Conservation (phyloP, 768 basidiomycete genomes). For the Mycena indigotica region DNA sequence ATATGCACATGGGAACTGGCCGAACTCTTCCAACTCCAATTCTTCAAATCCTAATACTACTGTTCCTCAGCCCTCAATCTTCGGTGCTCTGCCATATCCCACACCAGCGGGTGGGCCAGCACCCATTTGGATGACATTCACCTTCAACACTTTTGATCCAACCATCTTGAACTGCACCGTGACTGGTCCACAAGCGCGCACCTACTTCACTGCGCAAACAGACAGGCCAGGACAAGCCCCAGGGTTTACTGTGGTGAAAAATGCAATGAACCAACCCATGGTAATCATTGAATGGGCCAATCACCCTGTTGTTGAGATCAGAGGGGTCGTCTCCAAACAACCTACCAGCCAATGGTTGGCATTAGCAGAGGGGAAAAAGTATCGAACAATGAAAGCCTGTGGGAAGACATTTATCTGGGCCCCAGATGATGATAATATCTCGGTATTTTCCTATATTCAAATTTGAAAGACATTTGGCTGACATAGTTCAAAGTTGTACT, state of each 20-base stretch:
- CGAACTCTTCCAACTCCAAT: constrained; percentile 6
- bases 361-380: constrained; percentile 46
- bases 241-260: constrained; percentile 27
- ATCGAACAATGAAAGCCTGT: constrained; percentile 39
- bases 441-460: constrained; percentile 28
- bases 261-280: constrained; percentile 35
- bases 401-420: constrained; percentile 37
- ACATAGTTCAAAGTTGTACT: constrained; percentile 32
- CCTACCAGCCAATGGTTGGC: constrained; percentile 42
- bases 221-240: constrained; percentile 25
- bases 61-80: constrained; percentile 11
- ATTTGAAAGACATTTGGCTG: background rate
- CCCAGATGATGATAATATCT: constrained; percentile 39
- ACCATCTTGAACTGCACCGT: constrained; percentile 48
- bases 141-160: constrained; percentile 42
- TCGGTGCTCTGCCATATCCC: constrained; percentile 16
- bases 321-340: constrained; percentile 36
- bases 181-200: constrained; percentile 42
- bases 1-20: constrained; percentile 13
- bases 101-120: constrained; percentile 3
- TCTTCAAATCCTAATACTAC: constrained; percentile 1
- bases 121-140: constrained; percentile 38
- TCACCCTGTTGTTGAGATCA: constrained; percentile 45
- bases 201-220: constrained; percentile 44
- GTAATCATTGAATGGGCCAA: constrained; percentile 48